These are phyloP conservation scores for Aspergillus versicolor DNA, from an alignment of 2,329 filamentous ascomycete species.

Conservation along the genomic window DNA sequence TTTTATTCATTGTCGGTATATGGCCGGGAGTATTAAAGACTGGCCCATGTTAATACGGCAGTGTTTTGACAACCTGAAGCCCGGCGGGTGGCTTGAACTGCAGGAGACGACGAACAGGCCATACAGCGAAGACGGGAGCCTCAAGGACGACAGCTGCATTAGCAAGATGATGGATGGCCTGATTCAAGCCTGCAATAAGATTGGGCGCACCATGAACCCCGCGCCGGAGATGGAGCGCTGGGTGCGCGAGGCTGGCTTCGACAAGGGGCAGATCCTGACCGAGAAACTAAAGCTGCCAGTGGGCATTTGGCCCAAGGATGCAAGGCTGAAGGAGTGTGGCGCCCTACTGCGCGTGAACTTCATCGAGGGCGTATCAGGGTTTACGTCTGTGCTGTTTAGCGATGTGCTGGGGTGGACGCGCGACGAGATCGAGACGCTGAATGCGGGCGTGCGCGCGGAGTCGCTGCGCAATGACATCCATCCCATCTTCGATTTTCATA, in stretches of 20 bases:
- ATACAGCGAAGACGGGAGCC: conserved; percentile 16
- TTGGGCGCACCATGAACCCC: conserved; percentile 18
- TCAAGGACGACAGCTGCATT: conserved; percentile 10
- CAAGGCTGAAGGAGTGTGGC: conserved; percentile 17
- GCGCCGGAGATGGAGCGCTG: conserved; percentile 16
- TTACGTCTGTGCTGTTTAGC: conserved; percentile 15
- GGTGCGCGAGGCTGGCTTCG: conserved; percentile 16
- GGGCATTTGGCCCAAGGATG: conserved; percentile 17
- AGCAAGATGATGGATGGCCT: conserved; percentile 18
- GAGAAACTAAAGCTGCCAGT: conserved; percentile 14
- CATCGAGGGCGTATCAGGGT: conserved; percentile 17
- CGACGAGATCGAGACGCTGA: conserved; percentile 13
- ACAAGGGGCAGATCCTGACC: background rate
- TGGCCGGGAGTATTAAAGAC: conserved; percentile 32
- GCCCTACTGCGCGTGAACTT: conserved; percentile 16
- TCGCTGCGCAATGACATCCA: conserved; percentile 13
- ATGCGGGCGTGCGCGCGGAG: conserved; percentile 15
- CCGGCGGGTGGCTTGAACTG: conserved; percentile 18
- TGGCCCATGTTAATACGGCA: conserved; percentile 22
- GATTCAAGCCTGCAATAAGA: conserved; percentile 11
- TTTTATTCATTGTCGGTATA: conserved; percentile 34
- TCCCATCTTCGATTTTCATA: conserved; percentile 17
- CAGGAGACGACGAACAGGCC: conserved; percentile 15
- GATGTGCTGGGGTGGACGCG: conserved; percentile 16
- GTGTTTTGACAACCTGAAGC: conserved; percentile 14